phyloP scores from a whole-genome alignment of 1,139 yeast species.

The Taphrina confusa region DNA sequence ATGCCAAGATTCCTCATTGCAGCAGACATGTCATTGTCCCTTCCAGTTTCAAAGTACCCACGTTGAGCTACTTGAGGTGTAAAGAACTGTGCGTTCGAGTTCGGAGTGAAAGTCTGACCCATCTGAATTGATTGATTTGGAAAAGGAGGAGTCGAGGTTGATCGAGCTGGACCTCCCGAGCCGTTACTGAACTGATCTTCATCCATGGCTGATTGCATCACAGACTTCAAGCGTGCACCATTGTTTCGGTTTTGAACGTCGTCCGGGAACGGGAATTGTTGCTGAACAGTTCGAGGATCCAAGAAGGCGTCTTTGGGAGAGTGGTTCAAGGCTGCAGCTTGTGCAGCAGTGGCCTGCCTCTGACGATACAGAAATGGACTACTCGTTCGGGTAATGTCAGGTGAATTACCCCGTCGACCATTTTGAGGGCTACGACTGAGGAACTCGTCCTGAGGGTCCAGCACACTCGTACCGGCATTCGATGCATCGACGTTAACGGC shows the following conservation, averaged over 20 bases:
- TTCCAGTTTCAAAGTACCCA: slow-evolving; percentile 10
- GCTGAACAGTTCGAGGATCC: slow-evolving; percentile 18
- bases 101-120: slow-evolving; percentile 10
- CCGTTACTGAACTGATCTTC: slow-evolving; percentile 16
- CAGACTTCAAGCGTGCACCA: slow-evolving; percentile 25
- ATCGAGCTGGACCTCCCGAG: slow-evolving; percentile 24
- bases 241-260: slow-evolving; percentile 11
- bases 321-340: slow-evolving; percentile 27
- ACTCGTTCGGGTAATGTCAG: slow-evolving; percentile 19
- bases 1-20: slow-evolving; percentile 16
- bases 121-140: slow-evolving; percentile 1
- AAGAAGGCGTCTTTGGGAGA: slow-evolving; percentile 28
- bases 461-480: slow-evolving; percentile 1
- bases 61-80: slow-evolving; percentile 31
- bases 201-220: slow-evolving; percentile 22
- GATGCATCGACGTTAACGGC: not conserved
- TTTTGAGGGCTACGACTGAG: slow-evolving; percentile 30
- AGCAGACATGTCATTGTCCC: slow-evolving; percentile 19
- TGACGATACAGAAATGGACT: slow-evolving; percentile 28
- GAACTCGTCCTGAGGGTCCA: slow-evolving; percentile 21
- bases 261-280: slow-evolving; percentile 15
- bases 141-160: slow-evolving; percentile 31
- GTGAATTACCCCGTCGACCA: slow-evolving; percentile 29
- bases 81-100: slow-evolving; percentile 25
- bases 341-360: slow-evolving; percentile 32